These are phyloP conservation scores for Euryodendron excelsum DNA, from an alignment of 148 eudicot species.

Conservation along the genomic window DNA sequence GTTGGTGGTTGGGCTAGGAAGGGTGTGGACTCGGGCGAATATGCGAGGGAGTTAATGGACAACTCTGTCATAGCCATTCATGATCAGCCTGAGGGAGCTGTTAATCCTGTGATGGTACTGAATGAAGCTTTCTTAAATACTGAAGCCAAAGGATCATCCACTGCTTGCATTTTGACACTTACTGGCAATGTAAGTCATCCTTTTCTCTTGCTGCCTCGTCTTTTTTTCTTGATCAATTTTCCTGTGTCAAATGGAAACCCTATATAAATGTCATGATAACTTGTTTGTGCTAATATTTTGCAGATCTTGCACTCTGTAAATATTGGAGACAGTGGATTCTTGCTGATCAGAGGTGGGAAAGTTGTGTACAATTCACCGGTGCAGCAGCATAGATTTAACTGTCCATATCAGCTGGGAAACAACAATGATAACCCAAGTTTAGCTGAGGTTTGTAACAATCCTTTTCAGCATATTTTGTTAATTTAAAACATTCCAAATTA, in stretches of 20 bases:
- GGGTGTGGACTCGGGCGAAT: constrained; percentile 13
- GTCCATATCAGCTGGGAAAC: constrained; percentile 12
- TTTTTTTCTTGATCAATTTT: no score
- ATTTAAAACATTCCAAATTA: not conserved
- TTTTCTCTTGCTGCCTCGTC: not conserved
- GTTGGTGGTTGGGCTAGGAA: no score
- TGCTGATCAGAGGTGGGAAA: not conserved
- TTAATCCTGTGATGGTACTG: not conserved
- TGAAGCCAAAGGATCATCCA: constrained; percentile 2
- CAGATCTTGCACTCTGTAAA: constrained; percentile 7
- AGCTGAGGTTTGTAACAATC: not conserved
- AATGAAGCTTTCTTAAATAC: not conserved
- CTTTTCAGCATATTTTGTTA: not conserved
- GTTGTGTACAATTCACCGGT: not conserved
- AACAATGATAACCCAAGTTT: not conserved
- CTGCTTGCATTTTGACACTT: constrained; percentile 2
- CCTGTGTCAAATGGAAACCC: no score
- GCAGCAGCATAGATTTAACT: no score
- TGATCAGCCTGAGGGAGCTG: not conserved
- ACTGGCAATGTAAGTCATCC: not conserved
- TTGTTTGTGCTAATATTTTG: no score
- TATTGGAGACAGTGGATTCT: constrained; percentile 16
- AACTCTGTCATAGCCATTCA: not conserved
- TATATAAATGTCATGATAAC: no score
- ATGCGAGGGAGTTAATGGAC: not conserved